Evolutionary conservation across 192 early-diverging fungal genomes (phyloP), one percentile per base, ranked within the genome.

Genomic region (Coemansia interrupta): DNA sequence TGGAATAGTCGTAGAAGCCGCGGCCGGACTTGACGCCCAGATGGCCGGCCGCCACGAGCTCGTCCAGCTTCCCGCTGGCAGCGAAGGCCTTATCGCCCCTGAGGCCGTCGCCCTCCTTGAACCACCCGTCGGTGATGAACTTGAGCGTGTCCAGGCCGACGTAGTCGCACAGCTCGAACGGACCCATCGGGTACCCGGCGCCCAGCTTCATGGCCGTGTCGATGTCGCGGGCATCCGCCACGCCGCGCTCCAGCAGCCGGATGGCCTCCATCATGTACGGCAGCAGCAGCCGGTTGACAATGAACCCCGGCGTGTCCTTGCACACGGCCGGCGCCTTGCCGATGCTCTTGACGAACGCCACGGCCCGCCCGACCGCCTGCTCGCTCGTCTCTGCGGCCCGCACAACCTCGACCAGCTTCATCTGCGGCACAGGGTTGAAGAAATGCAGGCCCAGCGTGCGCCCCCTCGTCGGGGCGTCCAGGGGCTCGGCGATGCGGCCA

Each of bases 341-440:
- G 59, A 98, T 86, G 18, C 76, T 82, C 52, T 80, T 85, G 56
- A 85, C 83, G 64, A 94, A 87, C 20, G 70, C 83, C 30, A 84
- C 56, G 24, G 95, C 83, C 10, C 74, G 51, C 15, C 88, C 82
- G 43, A 89, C 90, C 0, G 83, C 84, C 8, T 79, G 66, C 30
- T 87, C 74, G 22, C 71, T 68, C 10, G 87, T 84, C 19, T 85
- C 73, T 9, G 74, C 70, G 1, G 90, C 91, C 45, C 86, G 82
- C 61, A 96, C 87, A 10, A 98, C 88, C 80, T 98, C 95, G 11
- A 98, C 95, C 22, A 98, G 80, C 80, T 95, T 94, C 95, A 98
- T 98, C 72, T 92, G 90, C 28, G 95, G 90, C n/a, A 98, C 95
- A 4, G 95, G 95, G 83, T 98, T 98, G 80, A 98, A 98, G 76